Percentiles rank a stretch among this genome's conserved stretches.
phyloP scores from a whole-genome alignment of 108 stramenopile species.

The Fragilaria radians region DNA sequence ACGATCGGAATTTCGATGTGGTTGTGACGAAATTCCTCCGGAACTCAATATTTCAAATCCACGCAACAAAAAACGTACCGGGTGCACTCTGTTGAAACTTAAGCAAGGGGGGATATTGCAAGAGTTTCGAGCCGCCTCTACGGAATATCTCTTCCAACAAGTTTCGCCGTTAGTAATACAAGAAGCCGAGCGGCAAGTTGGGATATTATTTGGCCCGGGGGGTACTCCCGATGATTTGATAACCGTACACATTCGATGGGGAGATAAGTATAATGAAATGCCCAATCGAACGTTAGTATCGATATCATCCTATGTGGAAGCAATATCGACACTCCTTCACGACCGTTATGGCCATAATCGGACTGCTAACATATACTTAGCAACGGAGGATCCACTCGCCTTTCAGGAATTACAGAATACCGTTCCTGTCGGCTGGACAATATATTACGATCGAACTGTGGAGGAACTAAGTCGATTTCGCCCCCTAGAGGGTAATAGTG shows the following conservation, averaged over 20 bases:
- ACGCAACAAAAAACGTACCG: slow-evolving; percentile 2
- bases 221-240: slow-evolving; percentile 34
- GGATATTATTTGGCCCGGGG: slow-evolving; percentile 19
- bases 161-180: slow-evolving; percentile 38
- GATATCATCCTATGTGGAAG: slow-evolving; percentile 46
- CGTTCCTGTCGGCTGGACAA: slow-evolving; percentile 20
- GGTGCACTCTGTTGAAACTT: slow-evolving; percentile 5
- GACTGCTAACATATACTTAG: slow-evolving; percentile 41
- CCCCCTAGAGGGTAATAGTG: slow-evolving; percentile 37
- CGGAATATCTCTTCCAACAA: slow-evolving; percentile 44
- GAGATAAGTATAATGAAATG: slow-evolving; percentile 65
- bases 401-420: slow-evolving; percentile 28
- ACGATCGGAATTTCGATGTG: slow-evolving; percentile 23
- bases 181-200: slow-evolving; percentile 50
- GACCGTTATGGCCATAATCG: neutral
- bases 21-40: neutral
- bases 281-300: slow-evolving; percentile 15
- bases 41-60: slow-evolving; percentile 13
- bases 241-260: slow-evolving; percentile 61
- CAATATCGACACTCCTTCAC: slow-evolving; percentile 9
- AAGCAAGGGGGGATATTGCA: neutral
- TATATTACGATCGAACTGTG: slow-evolving; percentile 37
- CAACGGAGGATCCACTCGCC: slow-evolving; percentile 52
- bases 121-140: slow-evolving; percentile 29
- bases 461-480: slow-evolving; percentile 36